Evolutionary conservation across 1,284 basidiomycete species (phyloP), one percentile per base, ranked within the genome.

Genomic region (Vanrija pseudolonga): DNA sequence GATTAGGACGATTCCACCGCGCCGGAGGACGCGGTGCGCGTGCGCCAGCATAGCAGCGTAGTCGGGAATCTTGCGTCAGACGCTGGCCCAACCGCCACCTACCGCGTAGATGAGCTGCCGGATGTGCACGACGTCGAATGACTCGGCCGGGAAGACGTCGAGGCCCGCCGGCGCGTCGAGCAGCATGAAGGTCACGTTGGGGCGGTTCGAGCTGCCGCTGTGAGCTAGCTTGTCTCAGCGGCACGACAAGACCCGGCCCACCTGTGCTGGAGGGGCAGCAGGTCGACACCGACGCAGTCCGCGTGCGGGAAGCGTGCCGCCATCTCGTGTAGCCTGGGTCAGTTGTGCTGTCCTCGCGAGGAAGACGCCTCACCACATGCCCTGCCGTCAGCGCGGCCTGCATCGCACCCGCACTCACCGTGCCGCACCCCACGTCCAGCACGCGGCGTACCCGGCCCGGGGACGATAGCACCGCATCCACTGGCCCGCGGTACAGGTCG

Each of bases 281-380:
- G 38, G 42, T 65, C 63, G 18, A 65, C 51, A 6, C 61, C 63
- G 8, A 65, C 57, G 32, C 61, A 65, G 38, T 65, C 63, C 12
- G 53, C 59, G 24, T 54, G 47, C 4, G 61, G 63, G 23, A 59
- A 65, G 7, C 38, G 40, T 40, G 56, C 53, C 2, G 63, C 63
- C 63, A 63, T 63, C n/a, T 59, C 63, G 19, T 47, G 18, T 7
- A 41, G 39, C n/a, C 18, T 41, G 39, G 6, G 32, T 32, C 32
- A 32, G 32, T 12, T 12, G 4, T n/a, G n/a, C n/a, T n/a, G 32
- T 5, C 14, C 32, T n/a, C n/a, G n/a, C n/a, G n/a, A 15, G 32
- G 11, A 15, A 12, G 1, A n/a, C 12, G 14, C 11, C 49, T 22
- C 32, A 47, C 44, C 42, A 56, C 20, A 50, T 51, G 12, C 39